Evolutionary conservation across 345 rosid species (phyloP), one percentile per base, ranked within the genome.

Genomic region (Sapria himalayana): DNA sequence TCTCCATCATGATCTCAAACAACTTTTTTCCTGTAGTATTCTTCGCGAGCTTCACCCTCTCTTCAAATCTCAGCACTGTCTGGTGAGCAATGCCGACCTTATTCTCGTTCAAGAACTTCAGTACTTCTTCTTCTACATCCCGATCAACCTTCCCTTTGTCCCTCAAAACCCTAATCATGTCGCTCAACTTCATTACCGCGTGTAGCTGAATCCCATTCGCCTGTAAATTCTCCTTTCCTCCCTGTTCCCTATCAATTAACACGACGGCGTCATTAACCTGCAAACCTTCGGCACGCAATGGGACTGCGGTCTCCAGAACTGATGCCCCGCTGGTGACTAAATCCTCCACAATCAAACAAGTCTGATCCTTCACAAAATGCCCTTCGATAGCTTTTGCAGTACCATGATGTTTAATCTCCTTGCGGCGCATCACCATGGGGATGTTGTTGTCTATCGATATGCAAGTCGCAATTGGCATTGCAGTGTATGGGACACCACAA

Each of bases 401-500:
- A 2, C 93, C 94, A 36, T 89, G 76, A 46, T 78, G 93, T 47
- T 89, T 89, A 31, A 79, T 57, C 50, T 82, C 95, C 54, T 82
- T 89, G 40, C 93, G 92, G 36, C 98, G 91, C 85, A 76, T 76
- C 45, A 89, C 66, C 95, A 79, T 76, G 4, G 95, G 92, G 55
- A 76, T 55, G 57, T 43, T 29, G 22, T 67, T 64, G 65, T 69
- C 41, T 32, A 65, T 34, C 43, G 98, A 89, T 53, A 89, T 73
- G 48, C 69, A 64, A 48, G 84, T 74, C 51, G 98, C 98, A 22
- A 89, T 79, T 5, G 94, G 94, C n/a, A 74, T 72, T 15, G 92
- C 97, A 7, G 97, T 81, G 78, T 86, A 81, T 3, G 97, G 94
- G 37, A 86, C 94, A 35, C 94, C 97, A 25, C 97, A 86, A 29